Evolutionary conservation across 2,329 filamentous ascomycete genomes (phyloP).

Genomic region (Ophiostoma sp.): DNA sequence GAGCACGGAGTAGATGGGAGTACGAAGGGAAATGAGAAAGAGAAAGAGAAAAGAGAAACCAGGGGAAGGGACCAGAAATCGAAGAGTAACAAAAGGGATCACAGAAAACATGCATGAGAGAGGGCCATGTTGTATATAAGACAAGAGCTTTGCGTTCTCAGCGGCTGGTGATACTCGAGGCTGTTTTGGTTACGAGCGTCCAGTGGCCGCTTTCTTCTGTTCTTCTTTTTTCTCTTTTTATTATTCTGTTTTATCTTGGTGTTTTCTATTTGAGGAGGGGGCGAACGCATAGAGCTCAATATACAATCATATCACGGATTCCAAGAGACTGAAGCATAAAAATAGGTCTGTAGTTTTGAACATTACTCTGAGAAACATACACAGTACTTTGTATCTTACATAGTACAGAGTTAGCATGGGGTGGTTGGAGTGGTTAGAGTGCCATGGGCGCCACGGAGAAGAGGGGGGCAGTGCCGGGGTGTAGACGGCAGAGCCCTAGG

Average conservation of each 20-base stretch:
- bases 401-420: not conserved
- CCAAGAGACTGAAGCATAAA: not conserved
- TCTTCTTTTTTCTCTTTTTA: no score
- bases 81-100: conserved; percentile 3
- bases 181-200: conserved; percentile 18
- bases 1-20: not conserved
- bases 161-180: conserved; percentile 28
- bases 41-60: not conserved
- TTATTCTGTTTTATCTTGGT: no score
- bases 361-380: not conserved
- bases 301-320: not conserved
- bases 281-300: not conserved
- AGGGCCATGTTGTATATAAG: conserved; percentile 18
- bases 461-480: not conserved
- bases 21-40: no score
- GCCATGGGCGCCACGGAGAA: not conserved
- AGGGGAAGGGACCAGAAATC: not conserved
- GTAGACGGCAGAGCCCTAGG: not conserved
- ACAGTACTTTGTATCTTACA: not conserved
- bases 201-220: not conserved
- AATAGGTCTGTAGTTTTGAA: not conserved
- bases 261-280: not conserved
- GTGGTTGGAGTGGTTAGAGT: not conserved
- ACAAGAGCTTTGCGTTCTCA: conserved; percentile 15
- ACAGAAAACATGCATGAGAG: not conserved